Evolutionary conservation across 345 rosid species (phyloP).

Genomic region (Brassica cretica): DNA sequence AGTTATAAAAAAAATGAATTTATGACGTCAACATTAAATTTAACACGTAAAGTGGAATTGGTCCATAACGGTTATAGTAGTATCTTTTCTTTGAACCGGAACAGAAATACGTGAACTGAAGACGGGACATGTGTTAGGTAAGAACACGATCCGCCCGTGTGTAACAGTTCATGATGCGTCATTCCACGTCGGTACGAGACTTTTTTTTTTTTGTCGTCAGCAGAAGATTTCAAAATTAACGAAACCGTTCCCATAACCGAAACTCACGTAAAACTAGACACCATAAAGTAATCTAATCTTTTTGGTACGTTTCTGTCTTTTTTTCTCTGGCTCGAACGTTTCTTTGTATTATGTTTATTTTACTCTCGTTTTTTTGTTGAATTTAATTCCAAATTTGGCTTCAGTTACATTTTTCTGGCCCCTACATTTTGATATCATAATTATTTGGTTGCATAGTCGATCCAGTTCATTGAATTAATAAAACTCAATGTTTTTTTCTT

Average conservation of each 20-base stretch:
- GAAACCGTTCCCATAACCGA: slow-evolving; percentile 45
- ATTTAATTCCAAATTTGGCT: neutral
- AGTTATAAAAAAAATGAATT: too few relatives aligned
- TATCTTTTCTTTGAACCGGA: slow-evolving; percentile 29
- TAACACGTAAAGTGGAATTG: slow-evolving; percentile 14
- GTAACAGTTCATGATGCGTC: slow-evolving; percentile 38
- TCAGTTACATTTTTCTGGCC: neutral
- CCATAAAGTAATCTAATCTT: neutral
- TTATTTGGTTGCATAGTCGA: neutral
- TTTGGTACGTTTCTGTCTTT: slow-evolving; percentile 29
- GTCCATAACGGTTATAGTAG: slow-evolving; percentile 39
- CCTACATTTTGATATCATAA: neutral
- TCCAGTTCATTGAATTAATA: neutral
- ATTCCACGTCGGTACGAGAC: slow-evolving; percentile 29
- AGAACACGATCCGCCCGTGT: slow-evolving; percentile 38
- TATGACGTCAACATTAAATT: neutral
- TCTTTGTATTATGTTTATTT: slow-evolving; percentile 7
- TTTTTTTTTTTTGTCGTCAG: slow-evolving; percentile 18
- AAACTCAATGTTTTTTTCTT: neutral
- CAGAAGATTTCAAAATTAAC: slow-evolving; percentile 33
- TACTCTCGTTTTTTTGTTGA: neutral
- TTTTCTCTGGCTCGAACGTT: slow-evolving; percentile 19
- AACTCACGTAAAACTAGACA: slow-evolving; percentile 35
- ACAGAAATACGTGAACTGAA: slow-evolving; percentile 22
- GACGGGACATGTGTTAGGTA: slow-evolving; percentile 33